Base-by-base conservation (phyloP, 495 filamentous ascomycete species). In the Podospora pseudocomata region DNA sequence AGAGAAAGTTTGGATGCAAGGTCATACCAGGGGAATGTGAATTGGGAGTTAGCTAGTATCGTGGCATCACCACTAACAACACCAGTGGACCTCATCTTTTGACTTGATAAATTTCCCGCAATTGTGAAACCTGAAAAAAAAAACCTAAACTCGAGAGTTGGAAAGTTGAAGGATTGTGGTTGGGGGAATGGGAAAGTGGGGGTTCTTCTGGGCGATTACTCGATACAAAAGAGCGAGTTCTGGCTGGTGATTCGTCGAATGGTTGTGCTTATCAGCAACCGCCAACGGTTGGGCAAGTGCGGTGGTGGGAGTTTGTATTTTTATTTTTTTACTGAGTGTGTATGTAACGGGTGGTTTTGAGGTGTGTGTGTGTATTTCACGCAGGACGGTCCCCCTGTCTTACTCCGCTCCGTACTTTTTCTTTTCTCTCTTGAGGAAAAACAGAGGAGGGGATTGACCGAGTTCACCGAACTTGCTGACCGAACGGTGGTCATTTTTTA, bases 221-320 rank as follows among this genome's bases (percentile, higher is more conserved):
- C 64, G 56, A 32, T 2, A 65, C 7, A 15, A 56, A 58, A 56
- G 54, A 23, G 23, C 26, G 53, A 49, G 26, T 65, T 59, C 16
- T 60, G 53, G 64, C 32, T 65, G 18, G 26, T 65, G 64, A 65
- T 65, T 65, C 64, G 64, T 26, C 16, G 9, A 6, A 59, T 9
- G n/a, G 16, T 65, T 58, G 54, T 65, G 49, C 64, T 65, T 65
- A 60, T 65, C 64, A 62, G 39, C 30, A 7, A 32, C 30, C 7
- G 23, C 30, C 30, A 32, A 32, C 30, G 30, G 7, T 32, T 32
- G 30, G 30, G 30, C 30, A 32, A 32, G 30, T 32, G 30, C 30
- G 30, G 1, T 23, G 1, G 23, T 23, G 23, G 23, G 30, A 7
- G 13, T 49, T 49, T 23, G 0, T 23, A 23, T 23, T 23, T 23